Evolutionary conservation across 139 green algal genomes (phyloP), one percentile per base, ranked within the genome.

Genomic region (Chlamydomonas eustigma): DNA sequence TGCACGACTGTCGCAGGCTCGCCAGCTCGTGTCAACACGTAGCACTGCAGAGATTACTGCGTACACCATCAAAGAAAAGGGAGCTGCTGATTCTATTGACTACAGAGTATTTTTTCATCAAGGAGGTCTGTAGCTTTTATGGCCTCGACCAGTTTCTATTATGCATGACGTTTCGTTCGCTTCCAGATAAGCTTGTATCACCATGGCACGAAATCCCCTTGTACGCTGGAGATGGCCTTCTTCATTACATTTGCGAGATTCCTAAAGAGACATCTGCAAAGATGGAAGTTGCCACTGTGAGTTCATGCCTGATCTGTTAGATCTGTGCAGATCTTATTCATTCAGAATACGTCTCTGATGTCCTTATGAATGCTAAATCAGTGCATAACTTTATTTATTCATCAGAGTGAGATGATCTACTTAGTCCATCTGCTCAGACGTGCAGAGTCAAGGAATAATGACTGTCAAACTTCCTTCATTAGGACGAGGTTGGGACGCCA

Each of bases 171-270:
- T n/a, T n/a, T n/a, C n/a, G n/a, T n/a, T n/a, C 22, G 34, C 6
- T 18, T 67, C 30, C 37, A 74, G 69, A 39, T 64, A 90, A 88
- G 78, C 73, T 67, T 2, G 76, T 98, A 8, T 97, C 92, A 25
- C 86, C 91, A 39, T 99, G 96, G 96, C 96, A 99, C 87, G 93
- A 98, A 84, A 96, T 99, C 79, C 96, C 96, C 1, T 87, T 98
- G 36, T 91, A 89, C 37, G 89, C 90, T 33, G 92, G 88, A 2
- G 90, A 97, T 33, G 95, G 94, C 37, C 77, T 83, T 18, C 76
- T 95, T 76, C 97, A 99, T 87, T 97, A 98, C 78, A 87, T 99
- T 31, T 97, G 90, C 83, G 96, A 99, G 88, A 99, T 99, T 84
- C 96, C 96, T 39, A 97, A 97, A 85, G 96, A 99, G 85, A 97